Base-by-base conservation (phyloP, 2,329 filamentous ascomycete species). In the Botrytis tulipae region DNA sequence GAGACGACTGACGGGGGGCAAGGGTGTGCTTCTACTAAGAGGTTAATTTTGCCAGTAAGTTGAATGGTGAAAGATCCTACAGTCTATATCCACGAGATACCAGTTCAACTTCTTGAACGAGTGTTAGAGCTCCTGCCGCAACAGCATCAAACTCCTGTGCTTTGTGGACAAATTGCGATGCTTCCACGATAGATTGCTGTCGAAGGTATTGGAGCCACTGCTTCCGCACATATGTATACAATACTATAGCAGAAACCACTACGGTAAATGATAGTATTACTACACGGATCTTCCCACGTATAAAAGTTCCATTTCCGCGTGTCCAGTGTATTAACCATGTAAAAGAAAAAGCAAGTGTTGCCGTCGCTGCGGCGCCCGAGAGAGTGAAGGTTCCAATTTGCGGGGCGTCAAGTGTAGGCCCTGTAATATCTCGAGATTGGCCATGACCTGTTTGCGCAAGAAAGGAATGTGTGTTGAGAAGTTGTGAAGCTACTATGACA, bases 81-180 rank as follows among this genome's bases (percentile, higher is more conserved):
- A 97, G 86, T 83, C 93, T 88, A 82, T 97, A 98, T 35, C 95
- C 95, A 78, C 95, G 90, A 44, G 95, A 97, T 40, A 98, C 94
- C 46, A 98, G 87, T 83, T 98, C 95, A n/a, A 98, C 94, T 83
- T 98, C 95, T 82, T 97, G 95, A 75, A 98, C 91, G 74, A 97
- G 87, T 54, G 92, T 90, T 72, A 97, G 85, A 3, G 93, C 92
- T 46, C 93, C 92, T 57, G 91, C 90, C 59, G 89, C 90, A 35
- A 91, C 91, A 59, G 91, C 89, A 82, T 98, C 94, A 78, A 97
- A 94, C 68, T 91, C 90, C 80, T 97, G 93, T 57, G 94, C 90
- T 79, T 90, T 91, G 65, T 88, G 86, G 63, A 96, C 90, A 76
- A 97, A 90, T 0, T 85, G 83, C 18, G 89, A 89, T 8, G 92